Conservation (phyloP, 805 yeast species). For the Isabelozyma rhagii region DNA sequence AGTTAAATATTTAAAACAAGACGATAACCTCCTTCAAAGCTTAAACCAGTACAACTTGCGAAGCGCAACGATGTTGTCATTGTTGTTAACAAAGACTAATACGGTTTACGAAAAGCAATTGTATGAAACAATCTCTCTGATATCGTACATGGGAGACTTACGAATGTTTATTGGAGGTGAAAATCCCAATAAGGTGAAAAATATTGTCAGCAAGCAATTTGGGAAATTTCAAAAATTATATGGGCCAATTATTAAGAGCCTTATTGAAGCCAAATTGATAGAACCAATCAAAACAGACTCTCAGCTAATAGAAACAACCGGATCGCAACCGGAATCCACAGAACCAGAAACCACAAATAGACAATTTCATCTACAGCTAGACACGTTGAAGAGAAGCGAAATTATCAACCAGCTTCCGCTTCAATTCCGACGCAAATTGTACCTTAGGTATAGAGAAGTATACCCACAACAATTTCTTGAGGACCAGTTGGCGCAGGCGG, state of each 20-base stretch:
- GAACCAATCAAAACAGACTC: neutral
- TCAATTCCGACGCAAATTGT: slow-evolving; percentile 43
- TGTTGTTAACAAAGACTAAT: slow-evolving; percentile 43
- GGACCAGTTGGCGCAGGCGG: slow-evolving; percentile 24
- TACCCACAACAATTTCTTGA: slow-evolving; percentile 17
- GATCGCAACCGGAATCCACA: neutral
- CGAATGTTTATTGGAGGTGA: slow-evolving; percentile 86
- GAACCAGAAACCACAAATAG: neutral
- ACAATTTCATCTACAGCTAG: neutral
- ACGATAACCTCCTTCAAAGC: slow-evolving; percentile 55
- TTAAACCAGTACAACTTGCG: slow-evolving; percentile 74
- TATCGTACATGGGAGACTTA: slow-evolving; percentile 89
- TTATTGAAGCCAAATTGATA: slow-evolving; percentile 19
- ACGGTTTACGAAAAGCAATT: slow-evolving; percentile 60
- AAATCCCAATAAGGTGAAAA: slow-evolving; percentile 81
- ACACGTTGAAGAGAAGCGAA: slow-evolving; percentile 2
- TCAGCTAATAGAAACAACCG: neutral
- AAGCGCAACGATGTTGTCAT: slow-evolving; percentile 70
- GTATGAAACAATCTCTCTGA: slow-evolving; percentile 70
- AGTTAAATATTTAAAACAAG: slow-evolving; percentile 65
- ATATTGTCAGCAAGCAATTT: slow-evolving; percentile 79
- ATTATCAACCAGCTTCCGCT: slow-evolving; percentile 47
- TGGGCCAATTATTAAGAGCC: slow-evolving; percentile 55
- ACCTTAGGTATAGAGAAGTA: slow-evolving; percentile 15
- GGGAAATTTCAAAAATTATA: slow-evolving; percentile 68